Evolutionary conservation across 345 rosid species (phyloP).

Genomic region (Xanthoceras sorbifolium): DNA sequence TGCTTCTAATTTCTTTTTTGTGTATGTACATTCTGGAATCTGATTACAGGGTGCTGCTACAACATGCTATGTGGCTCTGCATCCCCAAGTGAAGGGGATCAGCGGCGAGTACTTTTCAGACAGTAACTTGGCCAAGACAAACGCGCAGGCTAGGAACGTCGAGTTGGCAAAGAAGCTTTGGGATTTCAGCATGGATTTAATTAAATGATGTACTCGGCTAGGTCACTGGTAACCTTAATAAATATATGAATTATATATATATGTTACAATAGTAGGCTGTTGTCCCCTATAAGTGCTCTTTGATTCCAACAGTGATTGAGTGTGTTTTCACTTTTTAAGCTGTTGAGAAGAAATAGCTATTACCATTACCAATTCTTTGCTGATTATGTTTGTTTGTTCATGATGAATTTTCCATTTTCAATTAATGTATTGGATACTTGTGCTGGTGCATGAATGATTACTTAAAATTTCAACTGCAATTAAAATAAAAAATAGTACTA

Average conservation of each 20-base stretch:
- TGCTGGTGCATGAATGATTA: no score
- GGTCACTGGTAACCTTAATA: no score
- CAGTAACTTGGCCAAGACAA: conserved; percentile 41
- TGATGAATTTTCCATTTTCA: neutral
- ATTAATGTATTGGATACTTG: no score
- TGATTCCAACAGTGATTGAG: neutral
- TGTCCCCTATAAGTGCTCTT: neutral
- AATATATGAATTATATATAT: no score
- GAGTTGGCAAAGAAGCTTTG: conserved; percentile 55
- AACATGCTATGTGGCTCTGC: conserved; percentile 61
- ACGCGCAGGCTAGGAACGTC: conserved; percentile 26
- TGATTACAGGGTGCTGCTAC: conserved; percentile 60
- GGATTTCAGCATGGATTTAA: conserved; percentile 58
- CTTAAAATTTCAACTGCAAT: no score
- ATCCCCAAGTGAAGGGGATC: conserved; percentile 53
- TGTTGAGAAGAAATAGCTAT: neutral
- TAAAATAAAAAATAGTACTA: no score
- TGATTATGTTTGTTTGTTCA: neutral
- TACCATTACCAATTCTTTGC: neutral
- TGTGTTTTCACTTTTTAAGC: neutral
- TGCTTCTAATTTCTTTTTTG: neutral
- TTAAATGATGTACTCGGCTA: conserved; percentile 21
- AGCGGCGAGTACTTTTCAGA: conserved; percentile 54
- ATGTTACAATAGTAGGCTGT: neutral
- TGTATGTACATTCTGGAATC: neutral